Evolutionary conservation across 2,329 filamentous ascomycete species (phyloP).

Genomic region (Aspergillus sp.): DNA sequence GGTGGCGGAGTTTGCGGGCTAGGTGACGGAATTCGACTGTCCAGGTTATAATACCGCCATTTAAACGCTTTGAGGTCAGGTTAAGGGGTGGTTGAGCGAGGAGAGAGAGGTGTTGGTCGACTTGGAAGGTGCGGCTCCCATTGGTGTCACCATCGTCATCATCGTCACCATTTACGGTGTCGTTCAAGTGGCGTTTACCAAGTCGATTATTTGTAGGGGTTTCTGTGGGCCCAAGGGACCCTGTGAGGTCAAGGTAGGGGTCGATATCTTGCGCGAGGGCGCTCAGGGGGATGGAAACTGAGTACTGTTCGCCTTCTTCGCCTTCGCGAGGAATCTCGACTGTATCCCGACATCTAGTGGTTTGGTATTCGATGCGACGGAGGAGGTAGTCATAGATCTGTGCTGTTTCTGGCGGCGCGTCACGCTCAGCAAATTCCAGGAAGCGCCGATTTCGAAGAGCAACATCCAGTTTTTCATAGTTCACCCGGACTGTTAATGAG

Average conservation of each 20-base stretch:
- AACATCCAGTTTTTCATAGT: slow-evolving; percentile 81
- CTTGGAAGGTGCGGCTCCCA: slow-evolving; percentile 31
- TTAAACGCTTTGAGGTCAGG: slow-evolving; percentile 36
- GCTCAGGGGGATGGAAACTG: slow-evolving; percentile 35
- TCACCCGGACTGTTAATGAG: slow-evolving; percentile 73
- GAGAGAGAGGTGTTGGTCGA: slow-evolving; percentile 49
- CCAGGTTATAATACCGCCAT: slow-evolving; percentile 69
- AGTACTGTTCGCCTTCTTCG: slow-evolving; percentile 42
- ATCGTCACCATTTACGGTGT: slow-evolving; percentile 46
- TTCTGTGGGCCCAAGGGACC: slow-evolving; percentile 35
- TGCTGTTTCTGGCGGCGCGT: slow-evolving; percentile 71
- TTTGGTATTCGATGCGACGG: slow-evolving; percentile 66
- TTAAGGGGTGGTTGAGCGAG: slow-evolving; percentile 45
- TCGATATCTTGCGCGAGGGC: slow-evolving; percentile 39
- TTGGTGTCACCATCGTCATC: slow-evolving; percentile 37
- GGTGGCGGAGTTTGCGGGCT: slow-evolving; percentile 67
- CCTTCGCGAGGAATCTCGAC: slow-evolving; percentile 40
- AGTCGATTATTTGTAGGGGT: slow-evolving; percentile 24
- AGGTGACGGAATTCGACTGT: slow-evolving; percentile 78
- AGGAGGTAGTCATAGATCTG: slow-evolving; percentile 76
- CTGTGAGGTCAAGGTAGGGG: slow-evolving; percentile 37
- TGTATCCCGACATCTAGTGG: slow-evolving; percentile 62
- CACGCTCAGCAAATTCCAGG: slow-evolving; percentile 68
- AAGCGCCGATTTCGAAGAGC: slow-evolving; percentile 78
- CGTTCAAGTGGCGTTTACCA: slow-evolving; percentile 34